A percentile compares a stretch with the other conserved stretches of the same genome.
phyloP scores from a whole-genome alignment of 1,284 basidiomycete species.

The Termitomyces sp. region DNA sequence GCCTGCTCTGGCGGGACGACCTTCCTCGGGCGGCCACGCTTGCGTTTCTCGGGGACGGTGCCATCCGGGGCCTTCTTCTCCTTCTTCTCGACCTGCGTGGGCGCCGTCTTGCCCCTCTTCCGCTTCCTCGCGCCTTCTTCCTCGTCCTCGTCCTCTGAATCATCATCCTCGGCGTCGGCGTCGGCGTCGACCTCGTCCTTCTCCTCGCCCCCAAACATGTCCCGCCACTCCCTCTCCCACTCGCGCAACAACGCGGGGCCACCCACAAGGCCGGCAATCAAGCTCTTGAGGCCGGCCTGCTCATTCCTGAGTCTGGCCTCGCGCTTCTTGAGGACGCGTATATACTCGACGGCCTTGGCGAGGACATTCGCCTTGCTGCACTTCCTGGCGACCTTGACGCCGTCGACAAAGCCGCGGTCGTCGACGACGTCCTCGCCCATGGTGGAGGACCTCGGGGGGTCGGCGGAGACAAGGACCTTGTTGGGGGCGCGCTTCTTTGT shows the following conservation, averaged over 20 bases:
- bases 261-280: constrained; percentile 64
- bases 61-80: constrained; percentile 27
- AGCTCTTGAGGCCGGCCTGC: constrained; percentile 62
- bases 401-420: constrained; percentile 73
- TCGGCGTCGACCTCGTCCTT: constrained; percentile 63
- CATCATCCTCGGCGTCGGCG: constrained; percentile 44
- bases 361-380: constrained; percentile 81
- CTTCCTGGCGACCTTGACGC: constrained; percentile 78
- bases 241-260: constrained; percentile 62
- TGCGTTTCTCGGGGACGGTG: constrained; percentile 64
- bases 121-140: constrained; percentile 41
- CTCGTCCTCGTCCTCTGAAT: constrained; percentile 44
- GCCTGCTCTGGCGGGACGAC: constrained; percentile 21
- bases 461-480: constrained; percentile 40
- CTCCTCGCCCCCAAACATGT: constrained; percentile 68
- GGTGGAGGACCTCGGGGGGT: constrained; percentile 23
- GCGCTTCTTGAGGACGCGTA: constrained; percentile 72
- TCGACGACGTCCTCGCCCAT: constrained; percentile 53
- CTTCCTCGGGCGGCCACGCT: constrained; percentile 65
- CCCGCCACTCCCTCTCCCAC: constrained; percentile 72
- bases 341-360: constrained; percentile 81
- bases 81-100: constrained; percentile 26
- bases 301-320: constrained; percentile 67
- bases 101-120: constrained; percentile 49
- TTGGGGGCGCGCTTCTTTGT: constrained; percentile 38